Base-by-base conservation (phyloP, 2,329 filamentous ascomycete species). In the Aspergillus phoenicis region DNA sequence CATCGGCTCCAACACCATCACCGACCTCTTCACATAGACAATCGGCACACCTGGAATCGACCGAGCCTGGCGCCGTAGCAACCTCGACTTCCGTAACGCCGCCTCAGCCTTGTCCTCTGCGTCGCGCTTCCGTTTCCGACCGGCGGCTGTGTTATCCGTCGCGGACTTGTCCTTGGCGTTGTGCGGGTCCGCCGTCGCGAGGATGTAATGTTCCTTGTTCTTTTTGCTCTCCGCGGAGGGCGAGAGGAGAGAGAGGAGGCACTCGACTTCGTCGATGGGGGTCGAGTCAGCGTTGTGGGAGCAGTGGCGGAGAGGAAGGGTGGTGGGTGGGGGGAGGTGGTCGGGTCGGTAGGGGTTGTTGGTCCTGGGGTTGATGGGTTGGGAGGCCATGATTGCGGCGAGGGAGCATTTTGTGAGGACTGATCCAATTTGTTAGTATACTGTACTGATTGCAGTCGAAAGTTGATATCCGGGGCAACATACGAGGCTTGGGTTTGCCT, bases 401-500 rank as follows among this genome's bases (percentile, higher is more conserved):
- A 81, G 74, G 2, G 80, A 81, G 65, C 78, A 82, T 72, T 95
- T 95, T 11, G 91, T 93, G 57, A 98, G 87, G 7, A 97, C 90
- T 55, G 84, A 86, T 17, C 30, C 61, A 80, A 79, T 48, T 56
- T 55, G 33, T 52, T 24, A 26, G 58, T 66, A 48, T 68, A 55
- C 17, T 60, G 17, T 68, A 55, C 17, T 60, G 17, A 22, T 55
- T 28, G n/a, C 11, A 36, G 7, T 10, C 10, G 45, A 58, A 8
- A 13, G 15, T 11, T 41, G 26, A 11, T 49, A 60, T 13, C 10
- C 11, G 17, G 49, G 43, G 26, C 24, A 38, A 81, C 86, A 59
- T 81, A 91, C 87, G 89, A 52, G 91, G 89, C 78, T 95, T 96
- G 68, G 93, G 88, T 75, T 91, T 86, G 63, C 91, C 93, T 72